Base-by-base conservation (phyloP, 768 basidiomycete species). In the Clitopilus hobsonii region DNA sequence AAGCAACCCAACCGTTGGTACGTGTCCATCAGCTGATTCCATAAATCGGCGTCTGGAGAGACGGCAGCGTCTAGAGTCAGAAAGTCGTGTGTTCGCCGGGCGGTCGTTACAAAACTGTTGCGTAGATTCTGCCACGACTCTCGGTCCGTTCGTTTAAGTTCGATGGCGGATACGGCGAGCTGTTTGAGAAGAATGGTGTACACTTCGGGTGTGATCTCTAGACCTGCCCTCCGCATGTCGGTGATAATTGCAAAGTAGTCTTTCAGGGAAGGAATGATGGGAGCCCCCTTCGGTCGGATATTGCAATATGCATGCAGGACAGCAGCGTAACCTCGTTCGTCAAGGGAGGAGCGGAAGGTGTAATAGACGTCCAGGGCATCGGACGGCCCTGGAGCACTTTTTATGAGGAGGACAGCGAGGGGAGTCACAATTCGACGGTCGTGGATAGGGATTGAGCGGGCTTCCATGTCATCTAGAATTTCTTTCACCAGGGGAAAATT, bases 21-120 rank as follows among this genome's bases (percentile, higher is more conserved):
- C 0, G 91, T 85, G 67, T 91, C 83, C 89, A 97, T 91, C 57
- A 97, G 72, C 62, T 90, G 83, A 65, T 94, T 95, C 80, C 89
- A 86, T 11, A 93, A 74, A 2, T 74, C 68, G 7, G 74, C 65
- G 49, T 93, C 87, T 2, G 91, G 88, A 7, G 85, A 78, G 54
- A 94, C 70, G n/a, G 82, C 78, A 13, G 87, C 76, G 63, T 94
- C 91, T 38, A 94, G 74, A n/a, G 84, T 86, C 64, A 96, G 76
- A 54, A 83, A 74, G 56, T 89, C 82, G 66, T 95, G 91, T 6
- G 86, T 76, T 7, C 84, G 81, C 22, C 83, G 81, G 38, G 87
- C 76, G n/a, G 76, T 71, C 4, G 63, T 67, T 10, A 81, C 66
- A 18, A 87, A 71, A 24, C 72, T 63, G 53, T 69, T 61, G 22